Conservation (phyloP, 192 early-diverging fungal species). For the Podila epigama region DNA sequence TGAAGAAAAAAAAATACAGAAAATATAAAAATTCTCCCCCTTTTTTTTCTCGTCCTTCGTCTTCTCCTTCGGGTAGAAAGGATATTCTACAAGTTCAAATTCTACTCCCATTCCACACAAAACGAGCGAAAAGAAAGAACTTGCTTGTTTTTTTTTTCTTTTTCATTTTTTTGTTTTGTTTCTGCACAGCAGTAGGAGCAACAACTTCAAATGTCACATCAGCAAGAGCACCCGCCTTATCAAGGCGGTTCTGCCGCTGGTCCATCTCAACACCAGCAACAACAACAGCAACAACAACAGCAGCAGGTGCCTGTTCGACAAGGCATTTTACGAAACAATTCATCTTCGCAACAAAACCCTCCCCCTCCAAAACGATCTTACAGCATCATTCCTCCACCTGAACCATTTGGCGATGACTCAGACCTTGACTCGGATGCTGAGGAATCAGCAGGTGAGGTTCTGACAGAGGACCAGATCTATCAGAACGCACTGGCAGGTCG, state of each 20-base stretch:
- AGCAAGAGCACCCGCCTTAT: not conserved
- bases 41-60: too few relatives aligned
- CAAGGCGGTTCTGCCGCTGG: not conserved
- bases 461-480: conserved; percentile 24
- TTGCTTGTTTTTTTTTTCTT: too few relatives aligned
- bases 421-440: conserved; percentile 7
- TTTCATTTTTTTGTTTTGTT: too few relatives aligned
- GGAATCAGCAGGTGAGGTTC: not conserved
- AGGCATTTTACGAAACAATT: conserved; percentile 15
- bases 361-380: not conserved
- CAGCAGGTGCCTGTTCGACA: not conserved
- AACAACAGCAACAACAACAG: not conserved
- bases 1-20: too few relatives aligned
- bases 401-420: conserved; percentile 9
- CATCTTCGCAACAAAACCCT: not conserved
- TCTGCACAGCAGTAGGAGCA: too few relatives aligned
- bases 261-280: not conserved
- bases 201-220: not conserved
- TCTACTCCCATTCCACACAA: too few relatives aligned
- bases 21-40: too few relatives aligned
- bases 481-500: conserved; percentile 23
- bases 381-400: conserved; percentile 29
- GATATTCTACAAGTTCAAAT: too few relatives aligned
- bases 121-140: too few relatives aligned
- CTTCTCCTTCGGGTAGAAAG: too few relatives aligned